Conservation (phyloP, 345 rosid genomes). For the Trapa incisa region DNA sequence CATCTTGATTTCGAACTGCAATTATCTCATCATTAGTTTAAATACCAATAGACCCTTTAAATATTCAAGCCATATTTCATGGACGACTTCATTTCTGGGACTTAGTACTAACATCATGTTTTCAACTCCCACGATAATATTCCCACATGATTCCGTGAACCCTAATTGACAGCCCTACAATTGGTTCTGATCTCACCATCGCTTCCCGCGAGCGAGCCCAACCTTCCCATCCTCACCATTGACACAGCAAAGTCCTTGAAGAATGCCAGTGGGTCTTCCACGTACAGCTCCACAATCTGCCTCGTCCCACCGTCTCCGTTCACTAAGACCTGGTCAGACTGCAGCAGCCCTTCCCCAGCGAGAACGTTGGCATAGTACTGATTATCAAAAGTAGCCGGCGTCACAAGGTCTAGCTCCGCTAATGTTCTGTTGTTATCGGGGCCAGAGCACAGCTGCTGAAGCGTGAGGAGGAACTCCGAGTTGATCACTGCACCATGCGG, state of each 20-base stretch:
- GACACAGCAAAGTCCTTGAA: slow-evolving; percentile 52
- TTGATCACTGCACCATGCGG: slow-evolving; percentile 28
- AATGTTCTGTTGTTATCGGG: slow-evolving; percentile 16
- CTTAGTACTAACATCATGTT: background rate
- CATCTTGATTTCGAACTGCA: too few species aligned
- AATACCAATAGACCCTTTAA: background rate
- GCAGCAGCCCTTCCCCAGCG: slow-evolving; percentile 68
- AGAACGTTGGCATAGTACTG: slow-evolving; percentile 68
- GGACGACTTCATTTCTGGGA: background rate
- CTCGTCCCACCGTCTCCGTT: slow-evolving; percentile 36
- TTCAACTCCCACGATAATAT: background rate
- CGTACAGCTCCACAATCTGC: slow-evolving; percentile 40
- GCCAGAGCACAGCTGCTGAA: slow-evolving; percentile 48
- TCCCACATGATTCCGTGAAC: background rate
- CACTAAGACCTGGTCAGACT: slow-evolving; percentile 59
- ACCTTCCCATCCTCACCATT: slow-evolving; percentile 55
- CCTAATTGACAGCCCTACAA: slow-evolving; percentile 35
- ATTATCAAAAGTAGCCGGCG: slow-evolving; percentile 70
- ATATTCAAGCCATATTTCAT: background rate
- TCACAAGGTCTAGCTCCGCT: slow-evolving; percentile 57
- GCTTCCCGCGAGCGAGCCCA: slow-evolving; percentile 18
- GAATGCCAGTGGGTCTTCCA: slow-evolving; percentile 35
- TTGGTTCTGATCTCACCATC: slow-evolving; percentile 34
- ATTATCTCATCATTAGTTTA: background rate
- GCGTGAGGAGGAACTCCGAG: slow-evolving; percentile 44